Conservation (phyloP, 2,329 filamentous ascomycete genomes). For the Cadophora sp. region DNA sequence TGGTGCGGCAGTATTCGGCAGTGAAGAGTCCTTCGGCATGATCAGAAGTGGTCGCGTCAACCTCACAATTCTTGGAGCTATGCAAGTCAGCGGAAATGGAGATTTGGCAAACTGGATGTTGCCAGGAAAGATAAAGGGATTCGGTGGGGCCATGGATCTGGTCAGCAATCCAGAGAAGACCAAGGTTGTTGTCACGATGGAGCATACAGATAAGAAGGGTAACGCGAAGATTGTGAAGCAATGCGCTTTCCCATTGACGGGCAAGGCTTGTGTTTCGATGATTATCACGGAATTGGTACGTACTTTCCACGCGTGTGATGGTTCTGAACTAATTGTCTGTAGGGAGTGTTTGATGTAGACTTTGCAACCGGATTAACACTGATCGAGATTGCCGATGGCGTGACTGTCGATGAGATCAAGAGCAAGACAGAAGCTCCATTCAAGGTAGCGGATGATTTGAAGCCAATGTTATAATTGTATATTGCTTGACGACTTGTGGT, state of each 20-base stretch:
- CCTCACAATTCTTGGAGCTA: slow-evolving; percentile 86
- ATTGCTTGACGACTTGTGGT: slow-evolving; percentile 20
- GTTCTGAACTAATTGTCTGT: slow-evolving; percentile 25
- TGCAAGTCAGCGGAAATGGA: slow-evolving; percentile 70
- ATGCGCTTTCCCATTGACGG: slow-evolving; percentile 93
- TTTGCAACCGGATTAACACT: slow-evolving; percentile 81
- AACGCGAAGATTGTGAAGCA: slow-evolving; percentile 94
- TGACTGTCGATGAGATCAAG: slow-evolving; percentile 87
- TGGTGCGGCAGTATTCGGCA: slow-evolving; percentile 82
- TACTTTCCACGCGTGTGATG: not conserved
- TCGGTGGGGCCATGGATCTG: slow-evolving; percentile 92
- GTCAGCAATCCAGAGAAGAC: slow-evolving; percentile 85
- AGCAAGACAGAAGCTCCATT: slow-evolving; percentile 89
- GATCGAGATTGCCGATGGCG: slow-evolving; percentile 85
- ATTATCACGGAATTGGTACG: slow-evolving; percentile 85
- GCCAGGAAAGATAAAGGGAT: slow-evolving; percentile 85
- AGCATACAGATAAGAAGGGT: slow-evolving; percentile 96
- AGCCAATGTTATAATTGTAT: slow-evolving; percentile 66
- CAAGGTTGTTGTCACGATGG: slow-evolving; percentile 96
- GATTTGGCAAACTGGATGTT: slow-evolving; percentile 94
- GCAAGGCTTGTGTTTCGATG: slow-evolving; percentile 82
- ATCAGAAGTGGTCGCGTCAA: slow-evolving; percentile 87
- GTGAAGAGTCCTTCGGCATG: slow-evolving; percentile 92
- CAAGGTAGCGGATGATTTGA: slow-evolving; percentile 79
- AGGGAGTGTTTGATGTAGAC: slow-evolving; percentile 77